Base-by-base conservation (phyloP, 768 basidiomycete species). In the Hysterangium stoloniferum region DNA sequence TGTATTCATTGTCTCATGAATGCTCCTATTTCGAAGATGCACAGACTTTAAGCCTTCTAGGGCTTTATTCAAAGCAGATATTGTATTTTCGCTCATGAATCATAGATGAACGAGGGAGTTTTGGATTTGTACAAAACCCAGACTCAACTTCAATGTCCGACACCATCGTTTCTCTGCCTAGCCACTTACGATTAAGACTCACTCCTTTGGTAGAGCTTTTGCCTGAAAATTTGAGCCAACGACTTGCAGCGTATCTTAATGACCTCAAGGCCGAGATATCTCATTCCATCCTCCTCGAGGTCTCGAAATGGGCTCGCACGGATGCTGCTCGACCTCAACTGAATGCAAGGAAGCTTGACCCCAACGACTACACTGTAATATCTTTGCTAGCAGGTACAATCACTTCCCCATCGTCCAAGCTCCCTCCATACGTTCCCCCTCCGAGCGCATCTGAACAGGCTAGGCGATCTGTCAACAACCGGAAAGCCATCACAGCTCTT, bases 391-490 rank as follows among this genome's bases (percentile, higher is more conserved):
- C 89, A 13, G 88, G 88, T 32, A 74, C 82, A 5, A 77, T 73
- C 37, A 82, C 87, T n/a, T 86, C 86, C 5, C 88, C 88, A 19
- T 79, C 85, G 52, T 77, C 83, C 48, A 79, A 72, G 31, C 85
- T 87, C 53, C 80, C 80, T 28, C 56, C 66, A 7, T 77, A 79
- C 57, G 52, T 59, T 4, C 72, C 69, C 20, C 73, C 70, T 19
- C 73, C 27, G 73, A 34, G 43, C 19, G 51, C 77, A 54, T 68
- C 75, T 50, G 60, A 76, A 12, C 72, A 69, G 38, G 52, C 42
- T 9, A 70, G 68, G 36, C 66, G 71, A 31, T 74, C 65, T 46
- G 64, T 66, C 22, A 71, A 71, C 36, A 86, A 90, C 52, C 68
- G 75, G 48, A 80, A 80, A 52, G 77, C 80, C 11, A 78, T 91